Evolutionary conservation across 1,284 basidiomycete species (phyloP).

Genomic region (Ustilago curta): DNA sequence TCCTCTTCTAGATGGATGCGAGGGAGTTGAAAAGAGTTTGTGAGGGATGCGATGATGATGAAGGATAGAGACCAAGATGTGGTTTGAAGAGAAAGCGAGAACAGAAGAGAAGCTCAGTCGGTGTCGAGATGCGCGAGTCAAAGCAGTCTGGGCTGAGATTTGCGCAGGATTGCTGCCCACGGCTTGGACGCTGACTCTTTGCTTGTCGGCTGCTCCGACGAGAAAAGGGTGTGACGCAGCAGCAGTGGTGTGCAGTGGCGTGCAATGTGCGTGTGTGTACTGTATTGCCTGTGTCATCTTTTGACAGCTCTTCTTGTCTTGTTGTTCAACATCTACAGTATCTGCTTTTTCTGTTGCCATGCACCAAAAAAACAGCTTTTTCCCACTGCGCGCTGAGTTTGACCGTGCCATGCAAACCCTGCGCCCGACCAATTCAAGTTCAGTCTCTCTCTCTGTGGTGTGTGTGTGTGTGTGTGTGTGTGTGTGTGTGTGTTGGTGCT

Average conservation of each 20-base stretch:
- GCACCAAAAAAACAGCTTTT: background rate
- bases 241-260: background rate
- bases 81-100: background rate
- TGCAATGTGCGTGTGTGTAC: background rate
- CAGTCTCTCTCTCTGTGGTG: background rate
- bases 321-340: conserved; percentile 27
- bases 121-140: background rate
- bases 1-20: background rate
- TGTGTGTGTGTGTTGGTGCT: background rate
- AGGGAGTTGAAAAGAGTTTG: background rate
- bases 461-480: too few species aligned
- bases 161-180: too few species aligned
- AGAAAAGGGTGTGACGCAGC: background rate
- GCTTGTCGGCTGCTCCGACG: conserved; percentile 1
- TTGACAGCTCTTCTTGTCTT: conserved; percentile 11
- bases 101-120: background rate
- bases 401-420: conserved; percentile 2
- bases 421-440: conserved; percentile 5
- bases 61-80: background rate
- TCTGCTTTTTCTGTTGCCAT: background rate
- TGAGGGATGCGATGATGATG: background rate
- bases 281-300: background rate
- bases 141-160: too few species aligned
- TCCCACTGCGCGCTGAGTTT: conserved; percentile 7
- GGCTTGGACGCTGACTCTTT: too few species aligned